phyloP scores from a whole-genome alignment of 345 rosid species.

The Mangifera indica region DNA sequence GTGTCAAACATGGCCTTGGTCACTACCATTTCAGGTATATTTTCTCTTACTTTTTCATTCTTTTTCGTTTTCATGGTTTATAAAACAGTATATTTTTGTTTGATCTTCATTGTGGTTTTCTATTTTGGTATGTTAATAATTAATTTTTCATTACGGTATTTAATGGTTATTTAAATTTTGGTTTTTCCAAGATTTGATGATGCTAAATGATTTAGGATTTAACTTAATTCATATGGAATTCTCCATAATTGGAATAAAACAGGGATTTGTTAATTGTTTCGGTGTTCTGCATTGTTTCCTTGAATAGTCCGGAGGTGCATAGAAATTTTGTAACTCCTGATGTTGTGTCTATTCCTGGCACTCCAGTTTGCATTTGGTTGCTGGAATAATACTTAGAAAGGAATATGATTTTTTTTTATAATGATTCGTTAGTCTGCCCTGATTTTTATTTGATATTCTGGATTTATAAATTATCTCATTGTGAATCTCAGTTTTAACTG shows the following conservation, averaged over 20 bases:
- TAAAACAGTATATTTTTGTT: neutral
- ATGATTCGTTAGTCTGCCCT: too few relatives aligned
- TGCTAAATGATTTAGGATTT: neutral
- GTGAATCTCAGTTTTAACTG: neutral
- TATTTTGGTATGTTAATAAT: neutral
- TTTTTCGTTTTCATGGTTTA: neutral
- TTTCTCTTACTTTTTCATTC: neutral
- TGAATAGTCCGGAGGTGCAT: neutral
- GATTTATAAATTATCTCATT: conserved; percentile 2
- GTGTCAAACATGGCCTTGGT: conserved; percentile 91
- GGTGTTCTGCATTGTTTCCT: neutral
- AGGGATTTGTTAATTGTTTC: neutral
- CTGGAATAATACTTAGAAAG: too few relatives aligned
- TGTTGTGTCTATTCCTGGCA: too few relatives aligned
- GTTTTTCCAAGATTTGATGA: neutral
- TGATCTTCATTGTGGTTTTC: neutral
- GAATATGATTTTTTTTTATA: too few relatives aligned
- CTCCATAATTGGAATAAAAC: neutral
- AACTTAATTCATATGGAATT: neutral
- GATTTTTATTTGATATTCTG: conserved; percentile 1
- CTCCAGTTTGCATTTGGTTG: too few relatives aligned
- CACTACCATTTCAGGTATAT: conserved; percentile 84
- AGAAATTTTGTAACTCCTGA: neutral
- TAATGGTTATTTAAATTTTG: neutral
- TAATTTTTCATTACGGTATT: neutral